These are phyloP conservation scores for Ophiostoma triangulosporum DNA, from an alignment of 2,329 filamentous ascomycete species.

Conservation along the genomic window DNA sequence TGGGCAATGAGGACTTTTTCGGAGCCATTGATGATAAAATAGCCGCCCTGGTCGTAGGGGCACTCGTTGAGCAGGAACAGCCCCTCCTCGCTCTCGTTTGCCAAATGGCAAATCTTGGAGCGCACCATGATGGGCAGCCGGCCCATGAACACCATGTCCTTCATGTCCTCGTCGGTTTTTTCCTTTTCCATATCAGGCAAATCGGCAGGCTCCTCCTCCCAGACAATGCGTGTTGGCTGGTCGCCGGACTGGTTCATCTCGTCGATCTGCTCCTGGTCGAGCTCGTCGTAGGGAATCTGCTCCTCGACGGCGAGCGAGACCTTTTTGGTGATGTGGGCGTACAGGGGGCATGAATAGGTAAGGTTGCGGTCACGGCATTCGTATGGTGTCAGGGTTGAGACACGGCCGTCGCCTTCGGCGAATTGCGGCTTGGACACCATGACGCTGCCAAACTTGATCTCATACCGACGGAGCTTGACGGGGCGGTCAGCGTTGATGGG, in stretches of 20 bases:
- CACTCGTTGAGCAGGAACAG: constrained; percentile 91
- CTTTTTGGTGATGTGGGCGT: constrained; percentile 75
- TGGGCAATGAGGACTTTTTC: constrained; percentile 98
- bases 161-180: constrained; percentile 41
- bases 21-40: constrained; percentile 98
- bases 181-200: constrained; percentile 37
- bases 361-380: constrained; percentile 92
- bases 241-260: constrained; percentile 42
- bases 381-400: constrained; percentile 76
- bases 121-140: constrained; percentile 98
- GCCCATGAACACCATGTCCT: constrained; percentile 75
- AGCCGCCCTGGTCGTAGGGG: constrained; percentile 94
- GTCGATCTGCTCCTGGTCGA: constrained; percentile 50
- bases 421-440: constrained; percentile 82
- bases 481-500: constrained; percentile 50
- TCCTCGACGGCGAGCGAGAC: constrained; percentile 72
- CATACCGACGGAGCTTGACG: constrained; percentile 79
- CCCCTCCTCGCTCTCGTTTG: constrained; percentile 68
- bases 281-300: constrained; percentile 50
- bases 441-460: constrained; percentile 86
- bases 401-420: constrained; percentile 83
- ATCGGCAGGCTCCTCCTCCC: constrained; percentile 46
- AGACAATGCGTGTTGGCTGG: constrained; percentile 43
- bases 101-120: constrained; percentile 86
- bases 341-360: constrained; percentile 86